Evolutionary conservation across 768 basidiomycete genomes (phyloP).

Genomic region (Suillus americanus): DNA sequence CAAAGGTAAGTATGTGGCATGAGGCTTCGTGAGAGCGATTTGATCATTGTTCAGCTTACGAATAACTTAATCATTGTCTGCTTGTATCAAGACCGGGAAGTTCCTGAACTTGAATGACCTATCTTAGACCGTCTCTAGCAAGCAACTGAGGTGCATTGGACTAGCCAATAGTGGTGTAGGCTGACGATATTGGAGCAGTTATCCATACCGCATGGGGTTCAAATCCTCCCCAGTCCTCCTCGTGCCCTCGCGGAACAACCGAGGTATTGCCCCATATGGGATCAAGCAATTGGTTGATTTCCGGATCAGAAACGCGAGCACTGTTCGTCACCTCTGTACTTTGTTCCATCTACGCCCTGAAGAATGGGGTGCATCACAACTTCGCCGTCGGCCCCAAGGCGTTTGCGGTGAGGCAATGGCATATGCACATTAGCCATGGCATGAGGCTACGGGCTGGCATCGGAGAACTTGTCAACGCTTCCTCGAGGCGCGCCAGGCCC

Average conservation of each 20-base stretch:
- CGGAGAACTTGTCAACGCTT: constrained; percentile 66
- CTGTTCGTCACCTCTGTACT: constrained; percentile 78
- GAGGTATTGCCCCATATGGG: constrained; percentile 86
- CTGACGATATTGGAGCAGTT: too few relatives aligned
- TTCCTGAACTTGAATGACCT: constrained; percentile 99
- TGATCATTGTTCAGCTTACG: constrained; percentile 92
- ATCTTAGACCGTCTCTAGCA: constrained; percentile 85
- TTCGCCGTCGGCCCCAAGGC: constrained; percentile 89
- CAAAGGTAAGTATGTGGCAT: constrained; percentile 35
- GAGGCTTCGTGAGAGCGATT: constrained; percentile 35
- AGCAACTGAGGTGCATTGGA: constrained; percentile 46
- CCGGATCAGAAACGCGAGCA: constrained; percentile 86
- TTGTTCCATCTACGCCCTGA: constrained; percentile 86
- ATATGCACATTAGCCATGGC: constrained; percentile 76
- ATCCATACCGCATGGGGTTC: constrained; percentile 39
- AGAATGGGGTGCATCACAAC: constrained; percentile 91
- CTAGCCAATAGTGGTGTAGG: constrained; percentile 28
- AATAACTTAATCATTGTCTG: constrained; percentile 97
- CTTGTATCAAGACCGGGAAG: constrained; percentile 90
- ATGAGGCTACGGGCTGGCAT: constrained; percentile 87
- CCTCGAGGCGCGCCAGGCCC: constrained; percentile 82
- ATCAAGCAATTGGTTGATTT: constrained; percentile 99
- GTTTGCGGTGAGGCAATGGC: constrained; percentile 53
- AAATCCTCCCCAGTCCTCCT: constrained; percentile 49
- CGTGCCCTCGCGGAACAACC: constrained; percentile 79